A percentile compares a stretch with the other conserved stretches of the same genome.
Conservation (phyloP, 2,329 filamentous ascomycete genomes). For the Lachnellula suecica region DNA sequence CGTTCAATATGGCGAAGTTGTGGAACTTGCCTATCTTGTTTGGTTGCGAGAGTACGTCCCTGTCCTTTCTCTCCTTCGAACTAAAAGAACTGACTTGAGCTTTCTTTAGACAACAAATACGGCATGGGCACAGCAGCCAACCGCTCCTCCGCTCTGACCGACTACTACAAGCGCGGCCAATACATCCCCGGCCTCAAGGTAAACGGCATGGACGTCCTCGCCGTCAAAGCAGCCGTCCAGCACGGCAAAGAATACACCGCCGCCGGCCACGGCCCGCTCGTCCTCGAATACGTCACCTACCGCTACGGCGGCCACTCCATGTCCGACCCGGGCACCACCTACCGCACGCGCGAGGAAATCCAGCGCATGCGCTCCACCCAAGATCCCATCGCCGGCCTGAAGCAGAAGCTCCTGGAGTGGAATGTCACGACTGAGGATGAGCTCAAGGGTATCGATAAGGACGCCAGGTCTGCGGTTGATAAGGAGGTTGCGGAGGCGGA, state of each 20-base stretch:
- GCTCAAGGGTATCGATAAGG: conserved; percentile 94
- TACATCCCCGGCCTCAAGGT: conserved; percentile 99
- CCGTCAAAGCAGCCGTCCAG: conserved; percentile 93
- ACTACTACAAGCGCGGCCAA: conserved; percentile 99
- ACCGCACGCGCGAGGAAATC: conserved; percentile 98
- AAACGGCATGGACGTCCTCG: conserved; percentile 98
- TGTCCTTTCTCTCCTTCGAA: background rate
- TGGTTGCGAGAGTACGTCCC: conserved; percentile 90
- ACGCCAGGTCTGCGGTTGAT: conserved; percentile 81
- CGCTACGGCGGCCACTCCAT: conserved; percentile 99
- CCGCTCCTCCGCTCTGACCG: conserved; percentile 91
- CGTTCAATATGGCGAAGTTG: conserved; percentile 99
- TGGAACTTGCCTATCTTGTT: conserved; percentile 97
- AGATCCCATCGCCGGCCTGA: conserved; percentile 95
- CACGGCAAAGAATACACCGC: conserved; percentile 88
- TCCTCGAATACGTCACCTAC: conserved; percentile 99
- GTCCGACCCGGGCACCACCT: conserved; percentile 98
- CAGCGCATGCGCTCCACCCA: conserved; percentile 99
- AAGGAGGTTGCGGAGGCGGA: conserved; percentile 89
- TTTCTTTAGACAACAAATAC: conserved; percentile 90
- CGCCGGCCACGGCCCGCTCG: conserved; percentile 84
- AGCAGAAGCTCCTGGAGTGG: conserved; percentile 98
- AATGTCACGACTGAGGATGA: conserved; percentile 87
- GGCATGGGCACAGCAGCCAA: conserved; percentile 97
- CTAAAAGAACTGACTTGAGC: background rate